phyloP scores from a whole-genome alignment of 352 stramenopile species.

The Phytophthora multivora region DNA sequence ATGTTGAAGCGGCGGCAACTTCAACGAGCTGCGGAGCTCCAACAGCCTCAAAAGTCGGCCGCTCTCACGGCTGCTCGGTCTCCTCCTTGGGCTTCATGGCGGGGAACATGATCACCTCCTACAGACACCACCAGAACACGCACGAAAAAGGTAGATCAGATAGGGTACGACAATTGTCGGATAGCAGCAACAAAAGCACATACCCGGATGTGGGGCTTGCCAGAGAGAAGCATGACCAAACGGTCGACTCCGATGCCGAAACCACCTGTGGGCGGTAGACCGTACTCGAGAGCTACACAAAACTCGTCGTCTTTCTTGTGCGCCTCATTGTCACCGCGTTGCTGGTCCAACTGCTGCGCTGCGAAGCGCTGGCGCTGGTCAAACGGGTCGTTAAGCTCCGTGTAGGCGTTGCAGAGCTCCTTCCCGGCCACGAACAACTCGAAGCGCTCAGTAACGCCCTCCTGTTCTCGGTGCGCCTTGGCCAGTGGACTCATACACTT shows the following conservation, averaged over 20 bases:
- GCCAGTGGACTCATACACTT: constrained; percentile 97
- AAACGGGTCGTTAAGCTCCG: constrained; percentile 98
- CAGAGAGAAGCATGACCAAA: constrained; percentile 98
- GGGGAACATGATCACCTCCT: constrained; percentile 99
- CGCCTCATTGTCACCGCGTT: constrained; percentile 86
- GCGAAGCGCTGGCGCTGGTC: constrained; percentile 97
- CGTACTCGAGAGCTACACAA: constrained; percentile 97
- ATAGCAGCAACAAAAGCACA: constrained; percentile 11
- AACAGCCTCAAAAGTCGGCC: background rate
- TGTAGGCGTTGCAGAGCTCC: constrained; percentile 99
- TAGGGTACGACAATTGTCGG: background rate
- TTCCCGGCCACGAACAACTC: constrained; percentile 97
- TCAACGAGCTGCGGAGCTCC: constrained; percentile 16
- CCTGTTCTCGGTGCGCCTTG: constrained; percentile 94
- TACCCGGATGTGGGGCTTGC: constrained; percentile 97
- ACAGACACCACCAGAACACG: constrained; percentile 26
- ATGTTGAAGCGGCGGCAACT: constrained; percentile 30
- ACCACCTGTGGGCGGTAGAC: constrained; percentile 95
- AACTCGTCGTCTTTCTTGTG: constrained; percentile 97
- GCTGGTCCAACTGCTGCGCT: constrained; percentile 89
- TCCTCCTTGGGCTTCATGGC: constrained; percentile 95
- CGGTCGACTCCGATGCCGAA: constrained; percentile 98
- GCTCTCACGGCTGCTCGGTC: constrained; percentile 11
- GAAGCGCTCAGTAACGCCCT: constrained; percentile 96
- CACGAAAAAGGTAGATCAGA: constrained; percentile 1